Conservation (phyloP, 2,329 filamentous ascomycete species). For the Biscogniauxia marginata region DNA sequence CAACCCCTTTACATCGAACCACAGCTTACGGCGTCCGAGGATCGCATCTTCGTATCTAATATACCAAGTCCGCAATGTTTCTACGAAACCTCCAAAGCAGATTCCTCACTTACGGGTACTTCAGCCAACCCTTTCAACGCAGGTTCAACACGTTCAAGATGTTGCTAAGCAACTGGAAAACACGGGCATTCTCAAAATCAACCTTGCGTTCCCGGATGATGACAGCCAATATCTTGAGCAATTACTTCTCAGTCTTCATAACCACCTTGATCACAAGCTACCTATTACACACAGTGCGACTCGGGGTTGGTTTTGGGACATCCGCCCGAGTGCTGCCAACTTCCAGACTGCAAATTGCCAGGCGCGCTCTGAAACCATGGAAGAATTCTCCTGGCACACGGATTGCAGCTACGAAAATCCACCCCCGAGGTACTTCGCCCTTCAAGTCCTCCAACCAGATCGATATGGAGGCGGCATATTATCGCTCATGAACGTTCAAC, state of each 20-base stretch:
- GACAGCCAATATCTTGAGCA: conserved; percentile 35
- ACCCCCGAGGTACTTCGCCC: conserved; percentile 39
- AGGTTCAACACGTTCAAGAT: too few relatives aligned
- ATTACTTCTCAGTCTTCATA: conserved; percentile 35
- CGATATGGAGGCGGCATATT: conserved; percentile 38
- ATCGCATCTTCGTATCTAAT: too few relatives aligned
- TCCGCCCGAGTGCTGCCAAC: conserved; percentile 31
- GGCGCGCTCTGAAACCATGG: conserved; percentile 42
- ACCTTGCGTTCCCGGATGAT: conserved; percentile 36
- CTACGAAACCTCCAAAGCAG: too few relatives aligned
- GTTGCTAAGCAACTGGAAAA: too few relatives aligned
- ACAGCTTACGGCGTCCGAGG: too few relatives aligned
- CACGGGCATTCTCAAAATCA: conserved; percentile 38
- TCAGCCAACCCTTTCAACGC: too few relatives aligned
- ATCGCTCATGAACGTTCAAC: conserved; percentile 7
- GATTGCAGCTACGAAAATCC: conserved; percentile 42
- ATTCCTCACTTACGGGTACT: too few relatives aligned
- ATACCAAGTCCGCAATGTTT: too few relatives aligned
- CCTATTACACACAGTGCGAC: conserved; percentile 41
- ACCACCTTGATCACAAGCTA: conserved; percentile 34
- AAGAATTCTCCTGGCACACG: conserved; percentile 43
- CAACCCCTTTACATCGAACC: too few relatives aligned
- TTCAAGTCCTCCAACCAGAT: conserved; percentile 42
- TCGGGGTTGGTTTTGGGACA: conserved; percentile 45
- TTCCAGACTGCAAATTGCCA: conserved; percentile 33